Percentiles rank a stretch among this genome's conserved stretches.
Conservation (phyloP, 495 filamentous ascomycete species). For the Aspergillus bridgeri region DNA sequence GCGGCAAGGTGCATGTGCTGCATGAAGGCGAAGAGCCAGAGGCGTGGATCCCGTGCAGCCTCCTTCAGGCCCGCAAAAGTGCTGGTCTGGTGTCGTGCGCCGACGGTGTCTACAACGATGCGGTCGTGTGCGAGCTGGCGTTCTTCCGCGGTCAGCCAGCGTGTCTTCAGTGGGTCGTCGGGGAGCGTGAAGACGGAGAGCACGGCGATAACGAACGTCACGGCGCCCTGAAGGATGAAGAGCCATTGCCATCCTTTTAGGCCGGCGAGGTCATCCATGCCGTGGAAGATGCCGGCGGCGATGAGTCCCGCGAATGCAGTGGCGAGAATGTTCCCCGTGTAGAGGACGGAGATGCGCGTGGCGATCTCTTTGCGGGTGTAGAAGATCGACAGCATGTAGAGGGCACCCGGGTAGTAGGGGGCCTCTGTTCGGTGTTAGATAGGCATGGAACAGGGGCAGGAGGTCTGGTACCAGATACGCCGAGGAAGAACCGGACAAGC, state of each 20-base stretch:
- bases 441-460: constrained; percentile 19
- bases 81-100: constrained; percentile 21
- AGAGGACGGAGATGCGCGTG: constrained; percentile 41
- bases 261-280: constrained; percentile 33
- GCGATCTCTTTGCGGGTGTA: constrained; percentile 48
- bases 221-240: constrained; percentile 57
- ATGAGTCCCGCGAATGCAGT: constrained; percentile 50
- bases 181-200: constrained; percentile 71
- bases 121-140: constrained; percentile 16
- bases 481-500: constrained; percentile 35
- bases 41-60: constrained; percentile 29
- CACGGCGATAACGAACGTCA: constrained; percentile 63
- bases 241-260: constrained; percentile 79
- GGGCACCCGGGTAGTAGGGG: constrained; percentile 43
- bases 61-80: constrained; percentile 16
- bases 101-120: constrained; percentile 28
- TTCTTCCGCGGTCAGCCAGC: constrained; percentile 15
- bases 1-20: constrained; percentile 30
- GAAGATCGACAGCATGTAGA: constrained; percentile 43
- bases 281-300: constrained; percentile 29
- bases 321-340: constrained; percentile 39
- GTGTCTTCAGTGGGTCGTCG: constrained; percentile 47
- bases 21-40: constrained; percentile 32
- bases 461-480: constrained; percentile 46
- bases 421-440: constrained; percentile 34